Evolutionary conservation across 2,329 filamentous ascomycete species (phyloP).

Genomic region (Stromatinia cepivora): DNA sequence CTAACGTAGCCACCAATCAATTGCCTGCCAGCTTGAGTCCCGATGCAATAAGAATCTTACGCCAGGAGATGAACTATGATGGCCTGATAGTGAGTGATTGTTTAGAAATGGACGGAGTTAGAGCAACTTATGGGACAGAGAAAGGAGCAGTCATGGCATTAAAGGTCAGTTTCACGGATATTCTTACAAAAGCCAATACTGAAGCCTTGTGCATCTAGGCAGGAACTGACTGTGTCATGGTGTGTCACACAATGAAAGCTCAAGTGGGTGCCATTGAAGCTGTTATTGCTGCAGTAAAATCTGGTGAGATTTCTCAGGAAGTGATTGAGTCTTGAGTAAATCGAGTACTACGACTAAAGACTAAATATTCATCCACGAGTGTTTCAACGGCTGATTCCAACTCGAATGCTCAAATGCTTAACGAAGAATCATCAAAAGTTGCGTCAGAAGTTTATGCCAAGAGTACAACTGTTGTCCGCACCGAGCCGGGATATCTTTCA

Average conservation of each 20-base stretch:
- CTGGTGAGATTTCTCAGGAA: constrained; percentile 40
- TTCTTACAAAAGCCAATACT: not conserved
- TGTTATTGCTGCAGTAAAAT: constrained; percentile 43
- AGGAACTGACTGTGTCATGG: constrained; percentile 48
- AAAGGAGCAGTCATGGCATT: constrained; percentile 45
- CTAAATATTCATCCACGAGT: constrained; percentile 36
- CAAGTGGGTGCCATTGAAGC: constrained; percentile 45
- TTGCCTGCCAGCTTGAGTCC: constrained; percentile 46
- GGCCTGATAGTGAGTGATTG: constrained; percentile 49
- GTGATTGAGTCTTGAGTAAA: constrained; percentile 42
- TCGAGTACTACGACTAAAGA: constrained; percentile 43
- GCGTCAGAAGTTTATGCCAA: constrained; percentile 43
- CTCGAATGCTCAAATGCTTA: constrained; percentile 30
- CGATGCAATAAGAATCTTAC: constrained; percentile 43
- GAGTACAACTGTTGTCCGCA: constrained; percentile 46
- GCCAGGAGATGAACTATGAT: constrained; percentile 46
- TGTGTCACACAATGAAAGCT: constrained; percentile 47
- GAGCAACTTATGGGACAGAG: constrained; percentile 45
- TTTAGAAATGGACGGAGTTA: constrained; percentile 48
- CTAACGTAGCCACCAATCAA: constrained; percentile 21
- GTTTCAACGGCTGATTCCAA: constrained; percentile 36
- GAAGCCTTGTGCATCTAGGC: constrained; percentile 33
- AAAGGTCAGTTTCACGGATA: constrained; percentile 31
- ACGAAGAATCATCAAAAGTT: constrained; percentile 31
- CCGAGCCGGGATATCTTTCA: constrained; percentile 39